Base-by-base conservation (phyloP, 2,329 filamentous ascomycete species). In the Neonectria faginata region DNA sequence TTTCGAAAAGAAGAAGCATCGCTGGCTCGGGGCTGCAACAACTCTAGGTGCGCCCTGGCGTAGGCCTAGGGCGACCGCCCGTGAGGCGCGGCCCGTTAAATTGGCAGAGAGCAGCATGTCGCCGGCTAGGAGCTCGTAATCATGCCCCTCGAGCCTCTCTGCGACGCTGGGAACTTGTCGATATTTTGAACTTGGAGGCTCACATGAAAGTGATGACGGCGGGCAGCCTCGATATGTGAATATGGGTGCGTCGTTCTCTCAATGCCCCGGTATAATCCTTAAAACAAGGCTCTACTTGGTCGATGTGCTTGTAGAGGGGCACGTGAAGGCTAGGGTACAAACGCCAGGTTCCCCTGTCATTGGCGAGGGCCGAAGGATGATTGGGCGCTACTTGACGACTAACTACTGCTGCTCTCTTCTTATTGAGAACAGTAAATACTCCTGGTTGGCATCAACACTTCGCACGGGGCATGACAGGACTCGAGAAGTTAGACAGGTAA, bases 1-100 rank as follows among this genome's bases (percentile, higher is more conserved):
- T 47, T 60, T 73, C 27, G 71, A 71, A 52, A 69, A 73, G 59
- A 73, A 73, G 61, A 48, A 53, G 27, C 48, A 63, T 22, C 29
- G 27, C 22, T 42, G 48, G 36, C 47, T 44, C n/a, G 45, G 47
- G n/a, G 29, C n/a, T n/a, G 27, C 45, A 31, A 57, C 47, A 33
- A 36, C 20, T 31, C 39, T 27, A 25, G 20, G 48, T 39, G 25
- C 41, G 12, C 50, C 48, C 47, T 8, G 18, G 33, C 48, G 22
- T 50, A 42, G 10, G 5, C 54, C 54, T 27, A 54, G 29, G 18
- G 47, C 22, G 20, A 42, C 20, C 31, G 52, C 31, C 29, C 56
- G 60, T 33, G 56, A 36, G 52, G 52, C 44, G 44, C 57, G 42
- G 31, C 57, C 29, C 29, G 60, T 45, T 27, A 66, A 42, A 29